phyloP scores from a whole-genome alignment of 2,329 filamentous ascomycete genomes.

The Penicillium brasilianum region DNA sequence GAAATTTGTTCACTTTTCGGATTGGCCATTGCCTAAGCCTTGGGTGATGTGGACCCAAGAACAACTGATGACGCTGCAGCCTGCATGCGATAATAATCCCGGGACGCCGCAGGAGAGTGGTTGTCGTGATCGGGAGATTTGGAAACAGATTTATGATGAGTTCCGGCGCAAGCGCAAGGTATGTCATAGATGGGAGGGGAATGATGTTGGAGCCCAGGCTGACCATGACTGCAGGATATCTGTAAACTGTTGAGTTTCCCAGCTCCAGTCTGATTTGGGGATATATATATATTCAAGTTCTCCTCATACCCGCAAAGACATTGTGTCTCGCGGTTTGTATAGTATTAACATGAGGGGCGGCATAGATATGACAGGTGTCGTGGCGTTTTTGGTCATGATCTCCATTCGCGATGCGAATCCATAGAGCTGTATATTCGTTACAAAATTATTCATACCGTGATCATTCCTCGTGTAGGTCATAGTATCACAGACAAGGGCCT shows the following conservation, averaged over 20 bases:
- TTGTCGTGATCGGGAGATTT: constrained; percentile 44
- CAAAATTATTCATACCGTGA: not conserved
- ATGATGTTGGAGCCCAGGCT: not conserved
- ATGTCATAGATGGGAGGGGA: constrained; percentile 1
- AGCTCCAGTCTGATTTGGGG: constrained; percentile 36
- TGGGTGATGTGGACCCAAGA: constrained; percentile 56
- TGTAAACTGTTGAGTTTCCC: constrained; percentile 46
- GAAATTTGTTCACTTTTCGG: constrained; percentile 72
- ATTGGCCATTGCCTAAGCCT: constrained; percentile 72
- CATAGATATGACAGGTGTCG: not conserved
- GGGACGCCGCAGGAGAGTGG: constrained; percentile 44
- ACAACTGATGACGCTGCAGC: constrained; percentile 39
- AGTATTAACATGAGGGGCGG: not conserved
- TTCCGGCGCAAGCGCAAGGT: constrained; percentile 43
- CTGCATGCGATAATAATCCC: constrained; percentile 41
- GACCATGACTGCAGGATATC: constrained; percentile 31
- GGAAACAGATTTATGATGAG: constrained; percentile 46
- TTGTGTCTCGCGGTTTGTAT: not conserved
- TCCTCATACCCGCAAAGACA: not conserved
- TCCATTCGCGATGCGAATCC: not conserved
- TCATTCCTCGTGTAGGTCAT: not conserved
- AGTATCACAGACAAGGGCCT: too few species aligned
- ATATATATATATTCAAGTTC: too few species aligned
- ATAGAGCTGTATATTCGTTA: not conserved
- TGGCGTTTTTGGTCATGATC: not conserved